These are phyloP conservation scores for Ceratorhiza oryzae-sativae DNA, from an alignment of 1,284 basidiomycete genomes.

Conservation along the genomic window DNA sequence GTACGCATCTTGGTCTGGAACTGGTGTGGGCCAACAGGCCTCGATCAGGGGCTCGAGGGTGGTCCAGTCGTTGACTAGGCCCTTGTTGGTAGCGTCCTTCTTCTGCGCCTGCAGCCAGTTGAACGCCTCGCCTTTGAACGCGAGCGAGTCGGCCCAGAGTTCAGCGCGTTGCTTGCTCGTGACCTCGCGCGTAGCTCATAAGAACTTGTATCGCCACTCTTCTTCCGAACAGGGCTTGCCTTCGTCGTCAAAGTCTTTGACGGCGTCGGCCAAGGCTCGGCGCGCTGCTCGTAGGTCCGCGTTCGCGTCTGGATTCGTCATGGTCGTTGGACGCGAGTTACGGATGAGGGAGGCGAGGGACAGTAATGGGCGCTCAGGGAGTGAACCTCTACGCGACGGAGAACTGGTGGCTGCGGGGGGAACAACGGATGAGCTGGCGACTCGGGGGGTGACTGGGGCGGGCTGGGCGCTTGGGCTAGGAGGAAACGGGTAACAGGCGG, in stretches of 20 bases:
- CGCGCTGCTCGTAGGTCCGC: conserved; percentile 13
- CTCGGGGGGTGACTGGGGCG: neutral
- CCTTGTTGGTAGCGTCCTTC: neutral
- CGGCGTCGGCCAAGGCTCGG: neutral
- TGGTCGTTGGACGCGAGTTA: neutral
- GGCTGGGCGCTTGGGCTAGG: neutral
- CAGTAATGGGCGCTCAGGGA: neutral
- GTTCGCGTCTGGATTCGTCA: neutral
- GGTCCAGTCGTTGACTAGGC: neutral
- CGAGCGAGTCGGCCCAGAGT: conserved; percentile 6
- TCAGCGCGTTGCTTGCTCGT: neutral
- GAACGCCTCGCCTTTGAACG: conserved; percentile 10
- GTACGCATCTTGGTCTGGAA: no score
- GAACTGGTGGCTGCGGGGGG: neutral
- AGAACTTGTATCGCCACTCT: conserved; percentile 3
- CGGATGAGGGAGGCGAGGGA: neutral
- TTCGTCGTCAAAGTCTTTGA: conserved; percentile 12
- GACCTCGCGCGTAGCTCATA: neutral
- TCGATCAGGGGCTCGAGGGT: conserved; percentile 10
- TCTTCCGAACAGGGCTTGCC: neutral
- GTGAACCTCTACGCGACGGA: neutral
- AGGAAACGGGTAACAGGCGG: neutral
- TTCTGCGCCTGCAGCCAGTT: neutral
- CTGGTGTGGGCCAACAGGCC: neutral
- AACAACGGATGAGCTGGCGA: neutral